These are phyloP conservation scores for Sherardia arvensis DNA, from an alignment of 257 asterid genomes.

Conservation along the genomic window DNA sequence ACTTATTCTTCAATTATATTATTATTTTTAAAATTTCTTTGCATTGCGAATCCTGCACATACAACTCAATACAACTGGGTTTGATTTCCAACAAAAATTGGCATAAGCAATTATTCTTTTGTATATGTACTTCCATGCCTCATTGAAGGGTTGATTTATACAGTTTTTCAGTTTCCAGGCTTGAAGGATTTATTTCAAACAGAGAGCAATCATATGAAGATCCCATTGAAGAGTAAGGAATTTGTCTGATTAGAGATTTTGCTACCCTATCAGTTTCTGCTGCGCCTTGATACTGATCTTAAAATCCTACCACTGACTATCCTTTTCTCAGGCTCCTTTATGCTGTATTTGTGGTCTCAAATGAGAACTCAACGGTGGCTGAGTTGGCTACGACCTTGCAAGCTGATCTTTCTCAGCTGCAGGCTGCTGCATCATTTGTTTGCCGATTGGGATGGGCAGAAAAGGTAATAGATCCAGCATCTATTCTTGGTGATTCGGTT, in stretches of 20 bases:
- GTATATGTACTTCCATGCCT: not conserved
- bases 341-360: slow-evolving; percentile 98
- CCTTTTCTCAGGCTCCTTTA: slow-evolving; percentile 77
- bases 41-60: not conserved
- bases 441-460: slow-evolving; percentile 99
- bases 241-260: slow-evolving; percentile 12
- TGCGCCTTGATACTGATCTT: slow-evolving; percentile 11
- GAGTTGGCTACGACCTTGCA: slow-evolving; percentile 90
- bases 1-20: too few species aligned
- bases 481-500: slow-evolving; percentile 79
- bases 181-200: slow-evolving; percentile 99
- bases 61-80: not conserved
- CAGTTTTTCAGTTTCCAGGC: slow-evolving; percentile 89
- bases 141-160: slow-evolving; percentile 17
- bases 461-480: slow-evolving; percentile 86
- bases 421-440: slow-evolving; percentile 98
- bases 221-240: slow-evolving; percentile 95
- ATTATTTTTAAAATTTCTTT: not conserved
- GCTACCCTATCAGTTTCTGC: slow-evolving; percentile 13
- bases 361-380: slow-evolving; percentile 95
- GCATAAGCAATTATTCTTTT: not conserved
- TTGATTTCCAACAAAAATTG: not conserved
- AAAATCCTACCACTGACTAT: slow-evolving; percentile 19
- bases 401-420: slow-evolving; percentile 95
- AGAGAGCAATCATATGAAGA: slow-evolving; percentile 98